Evolutionary conservation across 2,329 filamentous ascomycete species (phyloP).

Genomic region (Xylariomycetidae sp.): DNA sequence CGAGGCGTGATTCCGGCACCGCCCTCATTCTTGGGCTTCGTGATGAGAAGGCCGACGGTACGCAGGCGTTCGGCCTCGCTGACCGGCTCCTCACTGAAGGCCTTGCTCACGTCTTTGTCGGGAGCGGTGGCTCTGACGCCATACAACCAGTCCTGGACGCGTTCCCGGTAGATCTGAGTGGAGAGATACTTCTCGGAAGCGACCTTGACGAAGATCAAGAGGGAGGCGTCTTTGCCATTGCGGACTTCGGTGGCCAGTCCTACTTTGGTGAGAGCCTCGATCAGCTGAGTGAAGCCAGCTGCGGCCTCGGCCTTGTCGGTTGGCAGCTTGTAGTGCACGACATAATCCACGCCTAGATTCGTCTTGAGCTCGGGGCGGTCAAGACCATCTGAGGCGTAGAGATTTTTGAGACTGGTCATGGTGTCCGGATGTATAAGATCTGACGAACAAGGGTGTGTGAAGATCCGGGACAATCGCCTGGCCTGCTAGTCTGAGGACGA

Average conservation of each 20-base stretch:
- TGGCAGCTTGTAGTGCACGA: conserved; percentile 72
- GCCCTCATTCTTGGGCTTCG: conserved; percentile 64
- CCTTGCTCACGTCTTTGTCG: conserved; percentile 61
- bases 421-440: conserved; percentile 1
- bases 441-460: background rate
- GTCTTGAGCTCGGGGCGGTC: conserved; percentile 21
- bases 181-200: conserved; percentile 68
- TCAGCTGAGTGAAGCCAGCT: conserved; percentile 69
- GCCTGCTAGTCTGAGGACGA: no score
- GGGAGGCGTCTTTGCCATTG: conserved; percentile 64
- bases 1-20: conserved; percentile 72
- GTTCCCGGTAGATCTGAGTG: conserved; percentile 76
- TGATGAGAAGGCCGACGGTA: conserved; percentile 80
- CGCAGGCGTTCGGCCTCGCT: conserved; percentile 84
- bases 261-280: conserved; percentile 67
- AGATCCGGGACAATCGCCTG: no score
- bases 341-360: conserved; percentile 70
- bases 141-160: conserved; percentile 90
- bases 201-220: conserved; percentile 79
- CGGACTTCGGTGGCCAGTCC: conserved; percentile 88
- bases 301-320: conserved; percentile 61
- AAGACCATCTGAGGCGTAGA: conserved; percentile 21
- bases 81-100: conserved; percentile 67
- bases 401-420: conserved; percentile 22
- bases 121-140: conserved; percentile 76